These are phyloP conservation scores for Puccinia novopanici DNA, from an alignment of 1,284 basidiomycete species.

Conservation along the genomic window DNA sequence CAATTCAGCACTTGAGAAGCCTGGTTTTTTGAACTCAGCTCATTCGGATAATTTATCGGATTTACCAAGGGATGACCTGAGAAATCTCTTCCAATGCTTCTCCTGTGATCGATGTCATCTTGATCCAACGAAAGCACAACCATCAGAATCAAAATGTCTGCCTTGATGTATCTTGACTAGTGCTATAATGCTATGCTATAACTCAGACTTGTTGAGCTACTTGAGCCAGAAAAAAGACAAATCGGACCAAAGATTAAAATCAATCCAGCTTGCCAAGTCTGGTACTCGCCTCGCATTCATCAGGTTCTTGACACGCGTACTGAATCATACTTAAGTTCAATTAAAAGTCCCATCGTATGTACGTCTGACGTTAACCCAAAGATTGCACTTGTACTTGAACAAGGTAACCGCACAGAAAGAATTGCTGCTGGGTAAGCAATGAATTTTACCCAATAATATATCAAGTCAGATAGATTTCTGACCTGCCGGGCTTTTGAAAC, in stretches of 20 bases:
- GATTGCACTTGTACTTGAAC: constrained; percentile 30
- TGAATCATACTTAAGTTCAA: constrained; percentile 37
- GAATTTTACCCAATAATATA: not conserved
- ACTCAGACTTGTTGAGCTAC: constrained; percentile 31
- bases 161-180: constrained; percentile 32
- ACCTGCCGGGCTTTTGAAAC: not conserved
- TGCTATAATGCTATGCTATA: constrained; percentile 29
- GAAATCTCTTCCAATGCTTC: constrained; percentile 36
- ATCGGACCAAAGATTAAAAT: constrained; percentile 3
- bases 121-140: not conserved
- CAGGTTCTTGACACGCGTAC: constrained; percentile 42
- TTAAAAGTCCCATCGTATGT: constrained; percentile 22
- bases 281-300: constrained; percentile 29
- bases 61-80: constrained; percentile 30
- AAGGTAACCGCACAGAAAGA: constrained; percentile 25
- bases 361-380: constrained; percentile 16
- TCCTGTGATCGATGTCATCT: constrained; percentile 40
- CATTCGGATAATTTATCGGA: constrained; percentile 20
- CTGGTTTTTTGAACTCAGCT: constrained; percentile 13
- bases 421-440: constrained; percentile 50
- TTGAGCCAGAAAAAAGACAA: not conserved
- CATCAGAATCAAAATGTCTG: constrained; percentile 9
- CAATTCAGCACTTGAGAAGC: constrained; percentile 2
- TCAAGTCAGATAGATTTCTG: not conserved
- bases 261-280: constrained; percentile 35